Conservation (phyloP, 1,284 basidiomycete species). For the Tylopilus orsonianus region DNA sequence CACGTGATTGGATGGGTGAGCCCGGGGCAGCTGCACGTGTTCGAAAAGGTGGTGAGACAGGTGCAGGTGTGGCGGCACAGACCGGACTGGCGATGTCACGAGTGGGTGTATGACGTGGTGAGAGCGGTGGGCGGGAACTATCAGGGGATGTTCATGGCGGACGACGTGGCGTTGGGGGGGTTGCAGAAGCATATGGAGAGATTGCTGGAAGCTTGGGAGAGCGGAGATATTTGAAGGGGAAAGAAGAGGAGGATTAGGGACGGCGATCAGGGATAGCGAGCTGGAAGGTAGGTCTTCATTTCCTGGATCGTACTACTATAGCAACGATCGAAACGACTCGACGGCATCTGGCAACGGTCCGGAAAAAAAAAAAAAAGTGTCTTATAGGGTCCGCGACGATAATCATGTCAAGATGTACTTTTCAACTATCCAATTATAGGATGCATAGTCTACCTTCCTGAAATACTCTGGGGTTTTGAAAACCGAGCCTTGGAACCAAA, state of each 20-base stretch:
- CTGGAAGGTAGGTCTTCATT: not conserved
- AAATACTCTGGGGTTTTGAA: conserved; percentile 4
- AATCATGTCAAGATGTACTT: conserved; percentile 6
- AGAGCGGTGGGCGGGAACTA: conserved; percentile 5
- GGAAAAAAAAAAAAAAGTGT: not conserved
- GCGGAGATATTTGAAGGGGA: conserved; percentile 26
- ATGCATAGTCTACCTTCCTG: conserved; percentile 5
- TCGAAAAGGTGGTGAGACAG: conserved; percentile 17
- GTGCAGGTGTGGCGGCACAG: conserved; percentile 18
- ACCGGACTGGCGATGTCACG: conserved; percentile 26
- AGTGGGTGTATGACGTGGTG: conserved; percentile 30
- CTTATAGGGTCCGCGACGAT: conserved; percentile 3
- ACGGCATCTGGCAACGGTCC: not conserved
- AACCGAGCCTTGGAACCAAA: conserved; percentile 12
- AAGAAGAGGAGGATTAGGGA: not conserved
- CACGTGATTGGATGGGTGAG: conserved; percentile 25
- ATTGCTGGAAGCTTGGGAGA: conserved; percentile 32
- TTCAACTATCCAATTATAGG: conserved; percentile 2
- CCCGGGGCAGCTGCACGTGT: conserved; percentile 10
- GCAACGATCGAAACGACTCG: conserved; percentile 18
- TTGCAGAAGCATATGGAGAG: conserved; percentile 26
- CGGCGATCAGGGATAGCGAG: conserved; percentile 13
- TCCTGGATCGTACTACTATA: conserved; percentile 10
- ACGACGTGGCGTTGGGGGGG: conserved; percentile 10
- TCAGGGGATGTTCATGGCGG: conserved; percentile 16